Base-by-base conservation (phyloP, 2,329 filamentous ascomycete genomes). In the Pseudopyricularia javanii region DNA sequence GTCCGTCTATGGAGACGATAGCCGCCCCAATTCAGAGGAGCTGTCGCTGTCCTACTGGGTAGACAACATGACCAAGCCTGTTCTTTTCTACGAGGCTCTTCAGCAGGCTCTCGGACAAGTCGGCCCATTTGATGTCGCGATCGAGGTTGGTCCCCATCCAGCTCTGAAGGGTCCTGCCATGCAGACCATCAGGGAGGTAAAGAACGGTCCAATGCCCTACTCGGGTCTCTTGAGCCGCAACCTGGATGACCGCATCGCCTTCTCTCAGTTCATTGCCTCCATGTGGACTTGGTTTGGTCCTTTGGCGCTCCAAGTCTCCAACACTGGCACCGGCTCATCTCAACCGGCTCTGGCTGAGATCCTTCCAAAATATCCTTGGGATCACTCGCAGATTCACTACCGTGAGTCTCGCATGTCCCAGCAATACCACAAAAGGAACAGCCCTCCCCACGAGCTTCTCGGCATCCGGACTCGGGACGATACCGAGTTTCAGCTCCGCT, bases 331-430 rank as follows among this genome's bases (percentile, higher is more conserved):
- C 4, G 15, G 24, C 4, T 17, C 28, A 1, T 26, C 22, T 9
- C 34, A 33, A 26, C 15, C 53, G 0, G 48, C 54, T 8, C 58
- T 57, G 4, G 49, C 66, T 5, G 20, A 47, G 2, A 55, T 64
- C 34, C 53, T 72, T 0, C 74, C 75, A 1, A 54, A 59, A 0
- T 79, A 78, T 53, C 66, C 69, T 0, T 78, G 74, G 71, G 70
- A 77, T 45, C 73, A 76, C 57, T 65, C 66, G 2, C 65, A 67
- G 26, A 54, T 57, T 1, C 65, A 71, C 56, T 74, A 70, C 63
- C 64, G 69, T 22, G 70, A 75, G 54, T 70, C 71, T 15, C 65
- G 72, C 4, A 57, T 74, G 5, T 62, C 64, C 1, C 56, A 62
- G 64, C 67, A 56, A 53, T 22, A 53, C 53, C 33, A 35, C 49